These are phyloP conservation scores for Colletotrichum sp. DNA, from an alignment of 2,329 filamentous ascomycete genomes.

Conservation along the genomic window DNA sequence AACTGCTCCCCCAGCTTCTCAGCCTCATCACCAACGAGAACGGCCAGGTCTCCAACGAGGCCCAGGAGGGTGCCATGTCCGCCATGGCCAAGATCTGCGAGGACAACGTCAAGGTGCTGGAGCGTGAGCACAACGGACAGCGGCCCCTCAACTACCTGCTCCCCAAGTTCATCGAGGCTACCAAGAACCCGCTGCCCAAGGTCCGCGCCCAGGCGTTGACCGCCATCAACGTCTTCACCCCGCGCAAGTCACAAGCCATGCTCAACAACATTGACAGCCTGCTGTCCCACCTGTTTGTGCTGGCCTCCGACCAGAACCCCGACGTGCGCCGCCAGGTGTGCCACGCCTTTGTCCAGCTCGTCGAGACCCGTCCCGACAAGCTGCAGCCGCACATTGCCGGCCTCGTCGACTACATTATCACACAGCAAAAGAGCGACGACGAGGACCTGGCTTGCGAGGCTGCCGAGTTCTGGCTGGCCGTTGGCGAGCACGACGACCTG, in stretches of 20 bases:
- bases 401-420: conserved; percentile 90
- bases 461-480: conserved; percentile 95
- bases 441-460: conserved; percentile 92
- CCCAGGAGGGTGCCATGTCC: conserved; percentile 92
- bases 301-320: conserved; percentile 76
- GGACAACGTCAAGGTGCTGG: conserved; percentile 86
- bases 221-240: conserved; percentile 90
- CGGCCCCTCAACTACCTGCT: conserved; percentile 87
- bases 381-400: conserved; percentile 86
- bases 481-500: conserved; percentile 85
- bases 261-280: conserved; percentile 81
- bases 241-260: conserved; percentile 82
- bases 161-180: conserved; percentile 89
- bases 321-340: conserved; percentile 94
- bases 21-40: conserved; percentile 76
- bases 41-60: conserved; percentile 70
- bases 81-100: conserved; percentile 96
- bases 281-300: conserved; percentile 80
- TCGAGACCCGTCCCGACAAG: conserved; percentile 89
- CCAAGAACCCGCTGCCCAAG: conserved; percentile 74
- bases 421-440: conserved; percentile 87
- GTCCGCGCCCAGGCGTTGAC: conserved; percentile 82
- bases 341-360: conserved; percentile 88
- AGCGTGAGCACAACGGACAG: conserved; percentile 87
- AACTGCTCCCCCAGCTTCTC: conserved; percentile 84